Base-by-base conservation (phyloP, 345 rosid species). In the Eutrema japonicum region DNA sequence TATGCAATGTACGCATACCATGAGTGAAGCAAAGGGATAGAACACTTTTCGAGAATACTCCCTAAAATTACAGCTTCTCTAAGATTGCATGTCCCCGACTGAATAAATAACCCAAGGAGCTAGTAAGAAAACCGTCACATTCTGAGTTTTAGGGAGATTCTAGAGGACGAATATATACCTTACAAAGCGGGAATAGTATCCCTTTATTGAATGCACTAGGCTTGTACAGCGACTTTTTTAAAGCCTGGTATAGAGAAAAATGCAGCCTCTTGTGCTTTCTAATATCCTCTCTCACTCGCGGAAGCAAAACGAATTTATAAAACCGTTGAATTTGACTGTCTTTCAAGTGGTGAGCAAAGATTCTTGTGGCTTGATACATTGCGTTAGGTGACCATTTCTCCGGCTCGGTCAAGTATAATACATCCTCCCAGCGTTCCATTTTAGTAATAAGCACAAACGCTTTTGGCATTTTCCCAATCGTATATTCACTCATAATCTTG, bases 351-450 rank as follows among this genome's bases (percentile, higher is more conserved):
- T 96, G 89, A 65, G 94, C 79, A 81, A 92, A 87, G 61, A 92
- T 87, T 75, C 92, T 85, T 10, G 96, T 95, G 10, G 99, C 97
- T 73, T 92, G 96, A 83, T 53, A 92, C 90, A 92, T 77, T 26
- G 97, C 98, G 64, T 84, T 88, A n/a, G 98, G 94, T 7, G 97
- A 87, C 99, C 99, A 95, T 48, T 85, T 87, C 87, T 87, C 93
- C 6, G 99, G 98, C 80, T 95, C 92, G 10, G 97, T 92, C 58
- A 95, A 80, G 82, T 89, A 85, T 64, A 95, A 73, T 35, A 92
- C 83, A 66, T 90, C 97, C 85, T 92, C 96, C 98, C 98, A 95
- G 10, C 79, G 78, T 80, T 82, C 86, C 80, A 82, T 84, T 8
- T 93, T 78, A 42, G 97, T 86, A 36, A 95, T 85, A 66, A 80